Evolutionary conservation across 495 filamentous ascomycete species (phyloP).

Genomic region (Tetracladium setigerum): DNA sequence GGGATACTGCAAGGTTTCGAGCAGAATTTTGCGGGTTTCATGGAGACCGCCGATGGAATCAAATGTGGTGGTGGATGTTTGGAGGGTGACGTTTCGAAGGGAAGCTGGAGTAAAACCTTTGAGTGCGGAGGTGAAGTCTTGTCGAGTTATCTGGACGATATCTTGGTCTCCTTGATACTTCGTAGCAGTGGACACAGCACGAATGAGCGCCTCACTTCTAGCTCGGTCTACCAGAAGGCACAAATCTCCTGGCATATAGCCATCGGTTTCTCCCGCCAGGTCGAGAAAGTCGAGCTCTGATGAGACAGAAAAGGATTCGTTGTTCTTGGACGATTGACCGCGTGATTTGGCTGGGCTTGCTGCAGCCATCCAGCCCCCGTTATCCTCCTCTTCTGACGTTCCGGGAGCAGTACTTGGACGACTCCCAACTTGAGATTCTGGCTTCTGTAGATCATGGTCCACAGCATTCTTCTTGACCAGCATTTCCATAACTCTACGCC

Average conservation of each 20-base stretch:
- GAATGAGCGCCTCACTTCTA: constrained; percentile 83
- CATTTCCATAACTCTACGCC: constrained; percentile 72
- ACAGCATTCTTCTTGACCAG: constrained; percentile 41
- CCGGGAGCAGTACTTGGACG: constrained; percentile 46
- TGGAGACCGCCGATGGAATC: constrained; percentile 83
- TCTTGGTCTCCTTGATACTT: constrained; percentile 18
- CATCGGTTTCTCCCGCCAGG: constrained; percentile 85
- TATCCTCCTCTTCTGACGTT: constrained; percentile 36
- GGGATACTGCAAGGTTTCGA: constrained; percentile 94
- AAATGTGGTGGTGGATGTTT: constrained; percentile 82
- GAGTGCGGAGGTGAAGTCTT: constrained; percentile 76
- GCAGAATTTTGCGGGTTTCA: constrained; percentile 73
- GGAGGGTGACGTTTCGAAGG: constrained; percentile 86
- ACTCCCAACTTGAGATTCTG: constrained; percentile 32
- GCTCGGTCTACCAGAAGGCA: constrained; percentile 79
- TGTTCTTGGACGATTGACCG: constrained; percentile 21
- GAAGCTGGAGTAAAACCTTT: constrained; percentile 92
- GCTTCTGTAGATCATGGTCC: constrained; percentile 30
- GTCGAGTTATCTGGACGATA: constrained; percentile 50
- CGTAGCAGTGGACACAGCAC: constrained; percentile 45
- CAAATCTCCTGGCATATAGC: constrained; percentile 95
- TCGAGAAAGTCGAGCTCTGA: constrained; percentile 84
- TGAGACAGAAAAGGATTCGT: constrained; percentile 60
- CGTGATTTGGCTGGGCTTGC: constrained; percentile 22
- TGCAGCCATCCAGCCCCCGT: constrained; percentile 67